Percentiles rank a stretch among this genome's conserved stretches.
Conservation (phyloP, 257 asterid species). For the Forsythia viridissima region DNA sequence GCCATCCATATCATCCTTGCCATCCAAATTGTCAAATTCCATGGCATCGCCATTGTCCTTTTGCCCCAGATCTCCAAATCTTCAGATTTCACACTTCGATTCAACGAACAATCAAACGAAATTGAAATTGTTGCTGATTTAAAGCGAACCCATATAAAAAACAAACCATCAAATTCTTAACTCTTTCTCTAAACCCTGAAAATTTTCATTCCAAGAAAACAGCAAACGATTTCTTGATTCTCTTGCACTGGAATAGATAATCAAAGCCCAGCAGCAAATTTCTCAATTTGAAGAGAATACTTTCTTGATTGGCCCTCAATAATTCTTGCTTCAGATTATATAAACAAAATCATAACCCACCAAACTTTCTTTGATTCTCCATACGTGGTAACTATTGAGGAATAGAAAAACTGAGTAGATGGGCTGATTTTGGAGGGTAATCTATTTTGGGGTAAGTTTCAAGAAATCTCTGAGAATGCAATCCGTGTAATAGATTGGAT, state of each 20-base stretch:
- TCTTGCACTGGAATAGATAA: constrained; percentile 9
- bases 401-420: neutral
- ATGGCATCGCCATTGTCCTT: constrained; percentile 67
- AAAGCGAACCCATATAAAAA: constrained; percentile 14
- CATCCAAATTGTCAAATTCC: constrained; percentile 65
- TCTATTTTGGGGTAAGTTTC: neutral
- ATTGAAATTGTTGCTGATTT: neutral
- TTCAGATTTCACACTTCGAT: neutral
- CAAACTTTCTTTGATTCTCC: neutral
- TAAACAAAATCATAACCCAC: constrained; percentile 6
- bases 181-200: neutral
- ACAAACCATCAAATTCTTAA: constrained; percentile 20
- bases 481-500: neutral
- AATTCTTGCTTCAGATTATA: neutral
- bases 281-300: neutral
- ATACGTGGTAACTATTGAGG: neutral
- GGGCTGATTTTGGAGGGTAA: neutral
- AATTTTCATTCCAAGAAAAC: constrained; percentile 6
- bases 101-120: neutral
- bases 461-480: neutral
- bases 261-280: constrained; percentile 4
- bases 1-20: constrained; percentile 79
- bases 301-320: constrained; percentile 13
- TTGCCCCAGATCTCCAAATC: constrained; percentile 14
- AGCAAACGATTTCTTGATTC: neutral